Evolutionary conservation across 108 stramenopile genomes (phyloP).

Genomic region (Mayamaea pseudoterrestris): DNA sequence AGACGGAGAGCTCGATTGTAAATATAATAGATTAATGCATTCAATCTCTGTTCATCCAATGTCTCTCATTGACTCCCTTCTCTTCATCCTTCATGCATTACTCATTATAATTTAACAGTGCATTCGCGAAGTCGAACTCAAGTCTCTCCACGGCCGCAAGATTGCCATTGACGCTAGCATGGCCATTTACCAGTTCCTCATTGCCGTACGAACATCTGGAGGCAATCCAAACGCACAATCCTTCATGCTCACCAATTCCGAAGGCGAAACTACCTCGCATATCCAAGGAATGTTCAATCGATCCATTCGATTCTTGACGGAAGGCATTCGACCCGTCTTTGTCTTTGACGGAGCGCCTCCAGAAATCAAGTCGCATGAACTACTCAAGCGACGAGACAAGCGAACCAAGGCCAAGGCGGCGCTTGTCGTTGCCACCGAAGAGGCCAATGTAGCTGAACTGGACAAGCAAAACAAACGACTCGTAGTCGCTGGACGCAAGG

Average conservation of each 20-base stretch:
- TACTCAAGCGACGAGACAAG: slow-evolving; percentile 84
- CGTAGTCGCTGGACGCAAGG: slow-evolving; percentile 77
- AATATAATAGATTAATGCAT: neutral
- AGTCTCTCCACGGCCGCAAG: slow-evolving; percentile 87
- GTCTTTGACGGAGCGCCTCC: slow-evolving; percentile 99
- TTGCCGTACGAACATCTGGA: slow-evolving; percentile 68
- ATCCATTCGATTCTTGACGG: slow-evolving; percentile 88
- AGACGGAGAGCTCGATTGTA: too few relatives aligned
- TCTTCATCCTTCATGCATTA: neutral
- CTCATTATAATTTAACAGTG: slow-evolving; percentile 18
- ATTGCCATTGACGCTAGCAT: slow-evolving; percentile 98
- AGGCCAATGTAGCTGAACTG: slow-evolving; percentile 78
- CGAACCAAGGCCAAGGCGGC: slow-evolving; percentile 86
- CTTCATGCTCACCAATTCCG: slow-evolving; percentile 80
- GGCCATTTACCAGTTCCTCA: slow-evolving; percentile 98
- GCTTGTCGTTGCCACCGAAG: slow-evolving; percentile 72
- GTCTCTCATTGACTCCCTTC: neutral
- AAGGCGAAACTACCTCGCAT: slow-evolving; percentile 90
- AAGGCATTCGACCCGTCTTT: slow-evolving; percentile 93
- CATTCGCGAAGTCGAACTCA: slow-evolving; percentile 85
- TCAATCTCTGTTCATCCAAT: neutral
- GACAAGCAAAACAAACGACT: slow-evolving; percentile 77
- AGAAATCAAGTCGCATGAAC: slow-evolving; percentile 86
- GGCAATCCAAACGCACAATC: slow-evolving; percentile 55
- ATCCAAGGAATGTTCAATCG: slow-evolving; percentile 99